A percentile compares a stretch with the other conserved stretches of the same genome.
These are phyloP conservation scores for Eucalyptus marginata DNA, from an alignment of 345 rosid species.

Conservation along the genomic window DNA sequence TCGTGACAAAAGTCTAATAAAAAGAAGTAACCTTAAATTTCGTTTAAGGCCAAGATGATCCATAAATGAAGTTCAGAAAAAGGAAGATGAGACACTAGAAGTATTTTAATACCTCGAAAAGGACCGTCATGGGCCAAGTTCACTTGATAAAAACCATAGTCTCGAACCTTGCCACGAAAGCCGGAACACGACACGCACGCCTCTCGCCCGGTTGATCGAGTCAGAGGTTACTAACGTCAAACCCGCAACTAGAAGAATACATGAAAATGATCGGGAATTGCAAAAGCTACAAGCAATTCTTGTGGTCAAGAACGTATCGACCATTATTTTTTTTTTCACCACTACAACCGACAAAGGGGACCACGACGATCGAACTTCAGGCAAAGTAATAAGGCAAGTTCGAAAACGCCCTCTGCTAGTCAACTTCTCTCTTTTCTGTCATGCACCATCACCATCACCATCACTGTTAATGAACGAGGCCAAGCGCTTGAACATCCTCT, in stretches of 20 bases:
- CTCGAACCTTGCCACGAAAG: not conserved
- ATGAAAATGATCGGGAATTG: not conserved
- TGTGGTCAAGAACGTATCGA: not conserved
- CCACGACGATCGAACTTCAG: not conserved
- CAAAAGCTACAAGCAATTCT: not conserved
- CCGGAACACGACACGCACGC: not conserved
- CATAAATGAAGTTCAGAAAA: not conserved
- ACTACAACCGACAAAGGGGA: not conserved
- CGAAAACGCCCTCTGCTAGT: not conserved
- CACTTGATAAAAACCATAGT: not conserved
- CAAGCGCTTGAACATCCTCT: constrained; percentile 17
- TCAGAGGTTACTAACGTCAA: not conserved
- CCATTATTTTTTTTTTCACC: not conserved
- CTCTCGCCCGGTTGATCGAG: not conserved
- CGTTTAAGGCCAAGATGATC: not conserved
- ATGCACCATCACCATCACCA: not conserved
- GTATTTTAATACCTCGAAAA: not conserved
- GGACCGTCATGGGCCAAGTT: not conserved
- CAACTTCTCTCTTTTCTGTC: not conserved
- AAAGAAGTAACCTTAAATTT: not conserved
- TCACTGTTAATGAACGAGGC: constrained; percentile 30
- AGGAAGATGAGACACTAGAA: not conserved
- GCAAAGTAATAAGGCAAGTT: not conserved
- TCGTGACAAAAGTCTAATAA: not conserved
- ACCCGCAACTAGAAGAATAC: not conserved